Evolutionary conservation across 75 land plant genomes (phyloP).

Genomic region (Picea glauca): DNA sequence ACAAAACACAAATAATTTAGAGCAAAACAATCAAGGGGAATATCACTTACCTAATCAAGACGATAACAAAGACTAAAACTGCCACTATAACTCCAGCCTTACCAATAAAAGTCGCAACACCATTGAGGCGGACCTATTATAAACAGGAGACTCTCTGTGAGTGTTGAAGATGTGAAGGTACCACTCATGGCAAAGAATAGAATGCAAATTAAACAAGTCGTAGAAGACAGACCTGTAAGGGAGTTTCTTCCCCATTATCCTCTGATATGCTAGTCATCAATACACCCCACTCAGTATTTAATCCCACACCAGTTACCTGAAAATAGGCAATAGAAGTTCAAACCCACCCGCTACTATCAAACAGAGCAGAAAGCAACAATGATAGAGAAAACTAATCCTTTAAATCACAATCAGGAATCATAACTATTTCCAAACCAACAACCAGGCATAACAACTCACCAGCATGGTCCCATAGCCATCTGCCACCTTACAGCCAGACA

Average conservation of each 20-base stretch:
- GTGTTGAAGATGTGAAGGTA: neutral
- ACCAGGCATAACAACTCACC: constrained; percentile 36
- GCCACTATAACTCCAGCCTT: constrained; percentile 66
- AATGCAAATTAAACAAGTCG: neutral
- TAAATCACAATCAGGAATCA: no score
- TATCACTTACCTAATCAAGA: constrained; percentile 13
- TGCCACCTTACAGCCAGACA: constrained; percentile 85
- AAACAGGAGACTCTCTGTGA: neutral
- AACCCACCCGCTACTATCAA: no score
- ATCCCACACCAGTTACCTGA: constrained; percentile 84
- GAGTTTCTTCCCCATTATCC: constrained; percentile 68
- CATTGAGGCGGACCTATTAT: constrained; percentile 71
- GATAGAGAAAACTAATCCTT: no score
- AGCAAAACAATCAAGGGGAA: neutral
- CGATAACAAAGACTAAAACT: constrained; percentile 43
- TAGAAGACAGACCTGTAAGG: constrained; percentile 41
- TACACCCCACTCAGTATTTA: constrained; percentile 77
- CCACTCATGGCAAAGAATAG: neutral
- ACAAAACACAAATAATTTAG: neutral
- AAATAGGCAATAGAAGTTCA: neutral
- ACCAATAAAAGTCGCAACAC: constrained; percentile 84
- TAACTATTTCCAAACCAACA: neutral
- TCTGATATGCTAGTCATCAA: constrained; percentile 64
- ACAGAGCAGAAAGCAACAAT: no score
- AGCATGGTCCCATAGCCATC: constrained; percentile 81